Evolutionary conservation across 495 filamentous ascomycete species (phyloP).

Genomic region (Pseudoneurospora amorphoporcata): DNA sequence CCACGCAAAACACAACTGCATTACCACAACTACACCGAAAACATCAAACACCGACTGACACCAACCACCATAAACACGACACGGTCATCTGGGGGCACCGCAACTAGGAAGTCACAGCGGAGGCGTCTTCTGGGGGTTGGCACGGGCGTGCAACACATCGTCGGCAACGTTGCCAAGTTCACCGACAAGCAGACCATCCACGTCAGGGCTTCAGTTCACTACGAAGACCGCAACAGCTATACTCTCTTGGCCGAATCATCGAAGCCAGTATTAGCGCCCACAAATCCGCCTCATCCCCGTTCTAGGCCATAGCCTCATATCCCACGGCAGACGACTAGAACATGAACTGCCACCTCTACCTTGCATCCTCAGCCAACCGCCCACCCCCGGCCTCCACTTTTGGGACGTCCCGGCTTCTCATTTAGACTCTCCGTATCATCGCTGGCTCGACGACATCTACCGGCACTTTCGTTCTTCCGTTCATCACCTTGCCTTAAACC

Average conservation of each 20-base stretch:
- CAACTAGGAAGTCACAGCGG: background rate
- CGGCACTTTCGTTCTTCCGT: background rate
- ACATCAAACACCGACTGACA: background rate
- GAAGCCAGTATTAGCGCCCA: constrained; percentile 72
- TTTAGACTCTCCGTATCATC: background rate
- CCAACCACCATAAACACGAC: background rate
- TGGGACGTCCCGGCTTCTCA: background rate
- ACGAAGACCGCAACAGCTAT: constrained; percentile 32
- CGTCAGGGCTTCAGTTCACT: constrained; percentile 18
- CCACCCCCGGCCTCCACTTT: background rate
- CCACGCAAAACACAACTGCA: background rate
- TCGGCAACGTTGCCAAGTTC: constrained; percentile 40
- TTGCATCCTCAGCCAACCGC: background rate
- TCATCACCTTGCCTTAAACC: background rate
- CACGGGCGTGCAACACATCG: constrained; percentile 30
- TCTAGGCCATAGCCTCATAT: constrained; percentile 30
- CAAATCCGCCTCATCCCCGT: constrained; percentile 43
- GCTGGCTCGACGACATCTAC: background rate
- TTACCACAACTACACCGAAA: background rate
- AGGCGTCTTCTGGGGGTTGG: background rate
- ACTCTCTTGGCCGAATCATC: constrained; percentile 49
- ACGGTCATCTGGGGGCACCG: background rate
- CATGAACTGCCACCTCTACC: background rate
- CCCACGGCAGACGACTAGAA: background rate
- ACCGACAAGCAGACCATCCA: constrained; percentile 33